Percentiles rank a stretch among this genome's conserved stretches.
phyloP scores from a whole-genome alignment of 805 yeast genomes.

The Metschnikowia koreensis region DNA sequence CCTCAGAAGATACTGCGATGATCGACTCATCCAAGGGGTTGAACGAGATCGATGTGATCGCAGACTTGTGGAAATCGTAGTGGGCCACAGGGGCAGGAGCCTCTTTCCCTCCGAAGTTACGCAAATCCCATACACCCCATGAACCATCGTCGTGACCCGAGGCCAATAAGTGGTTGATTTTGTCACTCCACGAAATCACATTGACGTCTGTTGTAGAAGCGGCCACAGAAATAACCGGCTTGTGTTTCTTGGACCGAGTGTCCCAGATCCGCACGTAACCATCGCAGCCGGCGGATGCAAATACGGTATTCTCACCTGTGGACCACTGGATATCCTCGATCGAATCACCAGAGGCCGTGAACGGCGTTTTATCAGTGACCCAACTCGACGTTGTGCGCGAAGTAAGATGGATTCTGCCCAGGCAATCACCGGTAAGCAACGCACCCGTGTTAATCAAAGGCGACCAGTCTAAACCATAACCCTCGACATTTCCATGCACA shows the following conservation, averaged over 20 bases:
- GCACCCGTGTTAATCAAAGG: conserved; percentile 79
- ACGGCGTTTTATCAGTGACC: conserved; percentile 84
- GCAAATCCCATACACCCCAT: conserved; percentile 98
- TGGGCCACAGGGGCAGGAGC: conserved; percentile 83
- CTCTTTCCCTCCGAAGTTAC: conserved; percentile 60
- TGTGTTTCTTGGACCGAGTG: conserved; percentile 86
- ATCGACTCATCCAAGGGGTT: conserved; percentile 95
- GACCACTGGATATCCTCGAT: conserved; percentile 98
- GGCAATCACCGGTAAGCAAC: conserved; percentile 81
- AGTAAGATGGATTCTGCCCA: conserved; percentile 80
- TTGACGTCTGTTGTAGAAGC: conserved; percentile 86
- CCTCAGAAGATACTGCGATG: conserved; percentile 93
- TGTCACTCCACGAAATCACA: conserved; percentile 92
- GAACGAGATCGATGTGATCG: conserved; percentile 90
- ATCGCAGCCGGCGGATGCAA: conserved; percentile 92
- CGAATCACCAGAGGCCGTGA: conserved; percentile 64
- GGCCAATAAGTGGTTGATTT: conserved; percentile 82
- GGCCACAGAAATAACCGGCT: conserved; percentile 79
- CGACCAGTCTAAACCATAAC: conserved; percentile 97
- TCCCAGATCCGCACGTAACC: conserved; percentile 96
- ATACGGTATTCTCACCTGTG: conserved; percentile 84
- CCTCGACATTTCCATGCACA: conserved; percentile 92
- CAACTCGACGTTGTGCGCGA: conserved; percentile 73
- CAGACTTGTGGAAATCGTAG: conserved; percentile 91
- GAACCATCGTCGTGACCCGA: conserved; percentile 96